Evolutionary conservation across 495 filamentous ascomycete genomes (phyloP).

Genomic region (Trichoderma reesei): DNA sequence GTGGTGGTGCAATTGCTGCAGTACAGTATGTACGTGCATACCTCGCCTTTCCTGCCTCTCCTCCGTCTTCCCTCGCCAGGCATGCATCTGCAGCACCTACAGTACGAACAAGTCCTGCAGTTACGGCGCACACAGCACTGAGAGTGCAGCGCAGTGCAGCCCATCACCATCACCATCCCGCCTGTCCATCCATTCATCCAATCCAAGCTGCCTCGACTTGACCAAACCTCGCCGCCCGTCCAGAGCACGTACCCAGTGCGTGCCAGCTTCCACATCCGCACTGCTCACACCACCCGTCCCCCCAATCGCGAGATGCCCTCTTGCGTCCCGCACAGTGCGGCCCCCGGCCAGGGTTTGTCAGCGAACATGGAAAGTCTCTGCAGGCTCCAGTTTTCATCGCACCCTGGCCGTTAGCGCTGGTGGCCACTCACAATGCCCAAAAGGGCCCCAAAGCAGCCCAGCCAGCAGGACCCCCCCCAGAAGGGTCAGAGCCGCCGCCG

Average conservation of each 20-base stretch:
- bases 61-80: neutral
- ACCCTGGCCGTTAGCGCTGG: neutral
- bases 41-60: no score
- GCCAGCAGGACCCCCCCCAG: neutral
- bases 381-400: neutral
- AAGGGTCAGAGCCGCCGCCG: slow-evolving; percentile 7
- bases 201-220: no score
- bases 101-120: neutral
- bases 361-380: slow-evolving; percentile 9
- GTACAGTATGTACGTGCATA: no score
- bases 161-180: no score
- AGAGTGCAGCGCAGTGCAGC: no score
- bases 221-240: neutral
- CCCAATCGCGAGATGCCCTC: slow-evolving; percentile 6
- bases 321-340: slow-evolving; percentile 8
- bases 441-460: slow-evolving; percentile 2
- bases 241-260: neutral
- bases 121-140: no score
- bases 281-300: neutral
- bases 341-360: slow-evolving; percentile 1
- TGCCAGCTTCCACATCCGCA: neutral
- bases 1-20: no score
- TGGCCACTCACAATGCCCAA: neutral
- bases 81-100: neutral
- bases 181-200: neutral